Evolutionary conservation across 306 rosid species (phyloP).

Genomic region (Quercus parvula): DNA sequence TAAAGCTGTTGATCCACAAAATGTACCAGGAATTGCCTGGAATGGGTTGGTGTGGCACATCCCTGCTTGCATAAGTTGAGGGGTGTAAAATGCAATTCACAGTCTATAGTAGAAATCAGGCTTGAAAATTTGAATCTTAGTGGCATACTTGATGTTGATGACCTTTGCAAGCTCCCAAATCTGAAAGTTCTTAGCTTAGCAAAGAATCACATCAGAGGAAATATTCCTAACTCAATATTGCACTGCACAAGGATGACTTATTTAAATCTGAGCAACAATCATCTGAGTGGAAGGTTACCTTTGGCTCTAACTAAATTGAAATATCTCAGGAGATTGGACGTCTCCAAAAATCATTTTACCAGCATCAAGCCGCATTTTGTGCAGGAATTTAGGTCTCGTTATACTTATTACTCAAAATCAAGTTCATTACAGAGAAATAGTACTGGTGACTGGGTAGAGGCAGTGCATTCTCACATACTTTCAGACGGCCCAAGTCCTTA

Average conservation of each 20-base stretch:
- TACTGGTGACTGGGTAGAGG: neutral
- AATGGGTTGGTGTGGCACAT: neutral
- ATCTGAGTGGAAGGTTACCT: no score
- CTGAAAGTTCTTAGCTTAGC: conserved; percentile 38
- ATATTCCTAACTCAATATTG: conserved; percentile 30
- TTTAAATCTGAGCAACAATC: conserved; percentile 51
- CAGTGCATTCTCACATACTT: neutral
- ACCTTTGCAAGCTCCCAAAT: conserved; percentile 36
- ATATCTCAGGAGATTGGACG: conserved; percentile 46
- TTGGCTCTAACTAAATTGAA: conserved; percentile 30
- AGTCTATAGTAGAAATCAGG: conserved; percentile 29
- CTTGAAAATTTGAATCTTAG: conserved; percentile 34
- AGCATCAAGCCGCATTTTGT: conserved; percentile 11
- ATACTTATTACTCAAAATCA: conserved; percentile 1
- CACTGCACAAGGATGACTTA: conserved; percentile 45
- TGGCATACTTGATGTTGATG: conserved; percentile 35
- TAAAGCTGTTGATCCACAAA: conserved; percentile 35
- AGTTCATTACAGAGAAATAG: conserved; percentile 5
- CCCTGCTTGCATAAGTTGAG: conserved; percentile 25
- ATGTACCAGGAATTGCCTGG: conserved; percentile 10
- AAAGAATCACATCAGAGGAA: conserved; percentile 30
- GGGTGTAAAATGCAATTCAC: conserved; percentile 29
- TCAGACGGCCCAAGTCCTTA: conserved; percentile 9
- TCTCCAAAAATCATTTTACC: conserved; percentile 48
- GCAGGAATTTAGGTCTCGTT: conserved; percentile 14